Evolutionary conservation across 2,329 filamentous ascomycete species (phyloP).

Genomic region (Ophiostoma sp.): DNA sequence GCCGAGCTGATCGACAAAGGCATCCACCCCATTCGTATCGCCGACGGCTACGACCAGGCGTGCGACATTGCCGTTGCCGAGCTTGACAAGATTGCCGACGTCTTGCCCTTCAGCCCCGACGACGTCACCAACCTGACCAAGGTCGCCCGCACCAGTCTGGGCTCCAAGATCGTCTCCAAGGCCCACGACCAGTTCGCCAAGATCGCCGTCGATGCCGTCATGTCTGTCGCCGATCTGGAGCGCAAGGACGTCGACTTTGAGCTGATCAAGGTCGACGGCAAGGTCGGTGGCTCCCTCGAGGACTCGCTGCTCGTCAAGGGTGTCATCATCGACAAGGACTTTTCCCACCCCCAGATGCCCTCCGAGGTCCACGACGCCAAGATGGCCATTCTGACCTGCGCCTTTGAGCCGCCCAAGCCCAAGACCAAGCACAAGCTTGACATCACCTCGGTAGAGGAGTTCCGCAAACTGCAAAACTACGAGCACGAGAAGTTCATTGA

Average conservation of each 20-base stretch:
- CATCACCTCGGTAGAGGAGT: conserved; percentile 95
- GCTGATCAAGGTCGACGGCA: conserved; percentile 98
- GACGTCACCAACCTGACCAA: conserved; percentile 85
- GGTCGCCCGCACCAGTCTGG: conserved; percentile 92
- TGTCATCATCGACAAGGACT: conserved; percentile 99
- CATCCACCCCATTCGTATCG: conserved; percentile 97
- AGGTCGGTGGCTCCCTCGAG: conserved; percentile 90
- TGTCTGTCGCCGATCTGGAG: conserved; percentile 93
- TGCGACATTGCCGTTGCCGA: conserved; percentile 95
- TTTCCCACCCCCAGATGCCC: conserved; percentile 99
- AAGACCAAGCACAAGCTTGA: conserved; percentile 99
- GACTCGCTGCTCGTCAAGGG: conserved; percentile 95
- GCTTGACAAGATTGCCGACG: conserved; percentile 89
- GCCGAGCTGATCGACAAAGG: conserved; percentile 99
- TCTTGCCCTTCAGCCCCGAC: conserved; percentile 78
- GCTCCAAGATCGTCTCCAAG: conserved; percentile 99
- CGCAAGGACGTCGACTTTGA: conserved; percentile 98
- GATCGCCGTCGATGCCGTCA: conserved; percentile 94
- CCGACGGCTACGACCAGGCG: conserved; percentile 95
- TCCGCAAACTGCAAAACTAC: conserved; percentile 95
- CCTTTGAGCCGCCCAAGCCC: conserved; percentile 97
- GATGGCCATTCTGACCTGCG: conserved; percentile 94
- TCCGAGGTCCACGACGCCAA: conserved; percentile 93
- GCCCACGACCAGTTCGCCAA: conserved; percentile 97
- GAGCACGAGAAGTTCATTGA: conserved; percentile 95